phyloP scores from a whole-genome alignment of 306 rosid genomes.

The Pyrus bretschneideri region DNA sequence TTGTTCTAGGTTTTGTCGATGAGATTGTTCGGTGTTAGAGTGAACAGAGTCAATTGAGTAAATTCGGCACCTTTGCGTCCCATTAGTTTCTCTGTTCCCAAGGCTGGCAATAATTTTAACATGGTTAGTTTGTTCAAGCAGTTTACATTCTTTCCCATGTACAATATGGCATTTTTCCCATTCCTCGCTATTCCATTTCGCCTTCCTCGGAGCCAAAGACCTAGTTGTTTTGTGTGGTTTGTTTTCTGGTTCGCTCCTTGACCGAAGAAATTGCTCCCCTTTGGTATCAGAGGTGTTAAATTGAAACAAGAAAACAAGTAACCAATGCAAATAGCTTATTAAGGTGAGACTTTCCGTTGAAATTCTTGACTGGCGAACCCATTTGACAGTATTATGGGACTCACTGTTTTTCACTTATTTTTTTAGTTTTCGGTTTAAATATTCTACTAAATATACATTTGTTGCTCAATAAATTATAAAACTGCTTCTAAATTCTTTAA shows the following conservation, averaged over 20 bases:
- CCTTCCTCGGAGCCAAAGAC: not conserved
- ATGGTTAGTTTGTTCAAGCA: not conserved
- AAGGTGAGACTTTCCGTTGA: too few relatives aligned
- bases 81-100: not conserved
- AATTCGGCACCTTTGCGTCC: not conserved
- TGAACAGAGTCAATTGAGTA: conserved; percentile 22
- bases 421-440: too few relatives aligned
- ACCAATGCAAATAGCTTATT: not conserved
- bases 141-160: not conserved
- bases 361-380: too few relatives aligned
- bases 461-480: too few relatives aligned
- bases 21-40: conserved; percentile 23
- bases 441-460: too few relatives aligned
- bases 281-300: not conserved
- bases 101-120: conserved; percentile 1
- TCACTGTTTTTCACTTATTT: too few relatives aligned
- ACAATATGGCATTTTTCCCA: not conserved
- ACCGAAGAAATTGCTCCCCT: not conserved
- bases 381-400: too few relatives aligned
- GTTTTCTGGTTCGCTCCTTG: not conserved
- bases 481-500: too few relatives aligned
- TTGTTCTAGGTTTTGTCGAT: conserved; percentile 3
- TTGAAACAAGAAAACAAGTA: not conserved
- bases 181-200: not conserved
- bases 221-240: not conserved